A percentile compares a stretch with the other conserved stretches of the same genome.
These are phyloP conservation scores for Monilinia fructigena DNA, from an alignment of 2,329 filamentous ascomycete genomes.

Conservation along the genomic window DNA sequence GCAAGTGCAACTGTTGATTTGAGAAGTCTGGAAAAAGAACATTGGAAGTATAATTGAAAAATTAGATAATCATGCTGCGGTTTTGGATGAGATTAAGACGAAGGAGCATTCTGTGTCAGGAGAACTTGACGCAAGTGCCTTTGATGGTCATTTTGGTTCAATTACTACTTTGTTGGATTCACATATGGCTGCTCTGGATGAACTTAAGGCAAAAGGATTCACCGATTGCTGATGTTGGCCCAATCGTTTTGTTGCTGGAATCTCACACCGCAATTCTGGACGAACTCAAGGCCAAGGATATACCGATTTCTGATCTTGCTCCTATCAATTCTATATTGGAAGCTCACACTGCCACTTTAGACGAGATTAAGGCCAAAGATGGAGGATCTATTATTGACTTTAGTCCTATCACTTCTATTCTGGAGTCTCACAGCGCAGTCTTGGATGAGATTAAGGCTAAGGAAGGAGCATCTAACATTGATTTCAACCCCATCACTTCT, in stretches of 20 bases:
- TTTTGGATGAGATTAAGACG: constrained; percentile 21
- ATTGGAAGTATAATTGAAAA: constrained; percentile 8
- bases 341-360: constrained; percentile 25
- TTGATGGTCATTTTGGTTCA: constrained; percentile 30
- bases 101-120: constrained; percentile 5
- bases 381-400: not conserved
- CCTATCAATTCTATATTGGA: constrained; percentile 23
- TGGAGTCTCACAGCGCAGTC: constrained; percentile 14
- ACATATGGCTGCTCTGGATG: constrained; percentile 18
- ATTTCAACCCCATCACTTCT: constrained; percentile 29
- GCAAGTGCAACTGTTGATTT: constrained; percentile 16
- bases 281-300: constrained; percentile 25
- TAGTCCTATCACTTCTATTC: constrained; percentile 1
- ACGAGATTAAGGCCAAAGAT: constrained; percentile 27
- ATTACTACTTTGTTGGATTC: constrained; percentile 21
- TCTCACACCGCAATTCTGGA: constrained; percentile 17
- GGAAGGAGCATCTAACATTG: constrained; percentile 15
- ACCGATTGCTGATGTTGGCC: not conserved
- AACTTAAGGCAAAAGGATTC: constrained; percentile 26
- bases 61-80: constrained; percentile 13
- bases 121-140: constrained; percentile 20
- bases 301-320: not conserved
- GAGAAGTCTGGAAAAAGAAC: not conserved
- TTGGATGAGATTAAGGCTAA: constrained; percentile 24
- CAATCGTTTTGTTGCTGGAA: constrained; percentile 19